Base-by-base conservation (phyloP, 768 basidiomycete species). In the Trametopsis cervina region DNA sequence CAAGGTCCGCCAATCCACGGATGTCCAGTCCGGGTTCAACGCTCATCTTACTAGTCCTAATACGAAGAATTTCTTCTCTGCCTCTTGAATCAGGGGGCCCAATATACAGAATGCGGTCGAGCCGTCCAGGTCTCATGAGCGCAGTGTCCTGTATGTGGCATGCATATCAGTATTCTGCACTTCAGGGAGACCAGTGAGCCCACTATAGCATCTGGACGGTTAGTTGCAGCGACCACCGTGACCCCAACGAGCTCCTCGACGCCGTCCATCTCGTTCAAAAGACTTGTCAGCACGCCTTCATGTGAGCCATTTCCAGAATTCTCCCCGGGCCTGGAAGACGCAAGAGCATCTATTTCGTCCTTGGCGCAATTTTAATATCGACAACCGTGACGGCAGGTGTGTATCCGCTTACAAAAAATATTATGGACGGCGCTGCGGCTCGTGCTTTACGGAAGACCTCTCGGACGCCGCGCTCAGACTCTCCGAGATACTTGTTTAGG, bases 191-290 rank as follows among this genome's bases (percentile, higher is more conserved):
- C 20, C 23, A n/a, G 44, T 49, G 36, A 39, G 73, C 89, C 62
- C 51, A 88, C 86, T 37, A 96, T 82, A n/a, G 81, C 80, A 52
- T 96, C 93, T 6, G 96, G 96, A 48, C 94, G 69, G 62, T 99
- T 98, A 11, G 96, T 99, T 0, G 96, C 96, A 1, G 92, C 96
- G 9, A 99, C 79, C 26, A 97, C 80, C 0, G 90, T 94, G n/a
- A 99, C 96, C 0, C 94, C 93, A 15, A 86, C 72, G 17, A 98
- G 72, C 66, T 95, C 92, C 65, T 97, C 90, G 0, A 98, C 88
- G 17, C 96, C 96, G 60, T 98, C 96, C 92, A 98, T 98, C 62
- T 99, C 96, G 60, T 95, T 98, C 47, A 99, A 63, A 11, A 99
- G 72, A 51, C 83, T 95, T 1, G 94, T 94, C 6, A 99, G 74